Conservation (phyloP, 768 basidiomycete species). For the Paxillus involutus region DNA sequence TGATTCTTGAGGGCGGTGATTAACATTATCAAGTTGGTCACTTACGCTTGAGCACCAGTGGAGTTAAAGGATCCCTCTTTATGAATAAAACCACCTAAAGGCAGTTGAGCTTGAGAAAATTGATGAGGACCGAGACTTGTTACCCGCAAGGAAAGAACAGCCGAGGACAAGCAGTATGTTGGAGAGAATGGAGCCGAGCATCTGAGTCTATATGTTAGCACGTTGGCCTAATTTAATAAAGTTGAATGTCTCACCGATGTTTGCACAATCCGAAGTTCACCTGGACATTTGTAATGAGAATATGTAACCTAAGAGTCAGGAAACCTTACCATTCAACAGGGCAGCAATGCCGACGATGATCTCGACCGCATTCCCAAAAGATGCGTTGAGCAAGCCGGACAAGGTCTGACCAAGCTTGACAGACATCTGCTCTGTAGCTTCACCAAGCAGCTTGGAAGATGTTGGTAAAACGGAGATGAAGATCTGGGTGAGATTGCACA, state of each 20-base stretch:
- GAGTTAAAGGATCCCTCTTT: conserved; percentile 73
- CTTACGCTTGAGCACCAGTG: conserved; percentile 87
- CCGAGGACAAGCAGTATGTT: conserved; percentile 90
- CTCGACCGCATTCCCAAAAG: conserved; percentile 83
- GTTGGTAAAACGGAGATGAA: not conserved
- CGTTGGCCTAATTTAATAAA: not conserved
- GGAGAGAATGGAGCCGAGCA: conserved; percentile 89
- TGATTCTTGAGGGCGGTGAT: not conserved
- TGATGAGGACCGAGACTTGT: conserved; percentile 1
- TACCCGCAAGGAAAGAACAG: conserved; percentile 85
- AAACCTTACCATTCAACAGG: conserved; percentile 61
- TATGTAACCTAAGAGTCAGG: not conserved
- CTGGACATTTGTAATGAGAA: conserved; percentile 34
- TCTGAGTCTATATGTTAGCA: conserved; percentile 38
- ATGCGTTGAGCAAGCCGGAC: conserved; percentile 84
- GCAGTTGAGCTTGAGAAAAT: not conserved
- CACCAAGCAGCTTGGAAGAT: conserved; percentile 61
- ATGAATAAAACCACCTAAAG: conserved; percentile 61
- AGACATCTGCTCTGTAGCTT: conserved; percentile 81
- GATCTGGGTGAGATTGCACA: conserved; percentile 9
- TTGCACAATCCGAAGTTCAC: conserved; percentile 86
- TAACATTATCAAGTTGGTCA: conserved; percentile 8
- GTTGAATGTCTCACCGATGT: conserved; percentile 60
- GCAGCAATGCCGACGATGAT: conserved; percentile 90
- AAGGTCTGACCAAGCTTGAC: conserved; percentile 79